Percentiles rank a stretch among this genome's conserved stretches.
phyloP scores from a whole-genome alignment of 371 early-diverging fungal genomes.

The Amoeboradix gromovi region DNA sequence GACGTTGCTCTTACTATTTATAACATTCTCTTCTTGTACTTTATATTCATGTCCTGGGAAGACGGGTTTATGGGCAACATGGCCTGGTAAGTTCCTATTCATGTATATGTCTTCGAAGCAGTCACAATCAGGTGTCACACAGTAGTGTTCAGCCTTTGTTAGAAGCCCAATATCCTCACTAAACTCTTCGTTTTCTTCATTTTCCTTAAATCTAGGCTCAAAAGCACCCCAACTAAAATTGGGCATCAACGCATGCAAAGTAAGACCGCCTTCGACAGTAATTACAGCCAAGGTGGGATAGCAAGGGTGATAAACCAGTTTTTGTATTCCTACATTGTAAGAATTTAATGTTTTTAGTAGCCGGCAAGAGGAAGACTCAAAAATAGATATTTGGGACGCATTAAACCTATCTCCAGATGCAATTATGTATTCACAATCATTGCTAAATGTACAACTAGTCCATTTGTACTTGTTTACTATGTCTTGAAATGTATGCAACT shows the following conservation, averaged over 20 bases:
- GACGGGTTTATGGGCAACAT: background rate
- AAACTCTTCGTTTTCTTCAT: background rate
- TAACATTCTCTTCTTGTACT: too few relatives aligned
- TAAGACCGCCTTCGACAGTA: background rate
- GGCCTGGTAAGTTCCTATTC: background rate
- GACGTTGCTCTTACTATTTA: too few relatives aligned
- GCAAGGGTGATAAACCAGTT: background rate
- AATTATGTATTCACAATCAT: background rate
- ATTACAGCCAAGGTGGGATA: background rate
- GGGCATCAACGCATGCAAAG: background rate
- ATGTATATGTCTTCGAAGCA: background rate
- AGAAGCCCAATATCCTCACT: background rate
- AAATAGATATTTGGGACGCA: background rate
- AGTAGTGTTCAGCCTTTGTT: background rate
- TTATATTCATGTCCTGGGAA: background rate
- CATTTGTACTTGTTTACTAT: background rate
- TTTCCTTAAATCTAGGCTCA: background rate
- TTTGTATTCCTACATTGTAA: background rate
- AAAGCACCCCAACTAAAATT: background rate
- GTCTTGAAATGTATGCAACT: background rate
- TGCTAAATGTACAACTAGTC: background rate
- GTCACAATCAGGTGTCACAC: background rate
- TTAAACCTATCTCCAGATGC: background rate
- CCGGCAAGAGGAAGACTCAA: background rate
- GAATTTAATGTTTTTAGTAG: background rate